Evolutionary conservation across 352 stramenopile species (phyloP).

Genomic region (Aphanomyces euteiches): DNA sequence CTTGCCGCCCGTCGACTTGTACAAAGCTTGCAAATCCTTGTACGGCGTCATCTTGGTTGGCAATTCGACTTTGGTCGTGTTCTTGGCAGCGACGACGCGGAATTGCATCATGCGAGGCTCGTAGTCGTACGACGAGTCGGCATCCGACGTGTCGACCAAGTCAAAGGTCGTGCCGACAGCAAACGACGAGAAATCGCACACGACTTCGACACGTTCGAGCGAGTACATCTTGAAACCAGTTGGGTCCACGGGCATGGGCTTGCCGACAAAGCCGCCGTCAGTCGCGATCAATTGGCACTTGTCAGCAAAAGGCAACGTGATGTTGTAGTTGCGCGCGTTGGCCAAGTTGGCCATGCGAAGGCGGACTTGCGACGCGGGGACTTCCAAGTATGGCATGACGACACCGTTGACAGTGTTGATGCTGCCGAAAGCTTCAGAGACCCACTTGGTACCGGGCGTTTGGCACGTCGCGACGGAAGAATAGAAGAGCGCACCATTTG

Average conservation of each 20-base stretch:
- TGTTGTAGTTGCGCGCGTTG: constrained; percentile 73
- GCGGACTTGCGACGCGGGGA: constrained; percentile 55
- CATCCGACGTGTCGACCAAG: constrained; percentile 46
- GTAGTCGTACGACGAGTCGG: constrained; percentile 39
- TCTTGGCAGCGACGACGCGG: constrained; percentile 43
- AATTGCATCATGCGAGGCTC: constrained; percentile 53
- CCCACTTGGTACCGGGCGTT: constrained; percentile 43
- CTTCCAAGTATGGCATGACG: constrained; percentile 62
- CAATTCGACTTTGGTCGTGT: constrained; percentile 40
- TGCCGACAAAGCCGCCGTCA: constrained; percentile 61
- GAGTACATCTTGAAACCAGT: constrained; percentile 47
- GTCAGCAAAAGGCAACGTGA: constrained; percentile 58
- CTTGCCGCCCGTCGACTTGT: constrained; percentile 47
- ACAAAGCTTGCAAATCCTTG: constrained; percentile 56
- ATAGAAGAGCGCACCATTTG: constrained; percentile 56
- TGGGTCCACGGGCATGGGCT: constrained; percentile 30
- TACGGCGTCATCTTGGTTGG: constrained; percentile 40
- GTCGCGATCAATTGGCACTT: constrained; percentile 59
- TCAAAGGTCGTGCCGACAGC: constrained; percentile 48
- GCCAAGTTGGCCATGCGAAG: constrained; percentile 56
- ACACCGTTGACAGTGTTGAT: constrained; percentile 66
- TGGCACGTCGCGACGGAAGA: constrained; percentile 58
- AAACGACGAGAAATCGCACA: constrained; percentile 53
- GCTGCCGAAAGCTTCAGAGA: constrained; percentile 58
- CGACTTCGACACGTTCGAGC: constrained; percentile 54